Conservation (phyloP, 805 yeast genomes). For the Yarrowia deformans region DNA sequence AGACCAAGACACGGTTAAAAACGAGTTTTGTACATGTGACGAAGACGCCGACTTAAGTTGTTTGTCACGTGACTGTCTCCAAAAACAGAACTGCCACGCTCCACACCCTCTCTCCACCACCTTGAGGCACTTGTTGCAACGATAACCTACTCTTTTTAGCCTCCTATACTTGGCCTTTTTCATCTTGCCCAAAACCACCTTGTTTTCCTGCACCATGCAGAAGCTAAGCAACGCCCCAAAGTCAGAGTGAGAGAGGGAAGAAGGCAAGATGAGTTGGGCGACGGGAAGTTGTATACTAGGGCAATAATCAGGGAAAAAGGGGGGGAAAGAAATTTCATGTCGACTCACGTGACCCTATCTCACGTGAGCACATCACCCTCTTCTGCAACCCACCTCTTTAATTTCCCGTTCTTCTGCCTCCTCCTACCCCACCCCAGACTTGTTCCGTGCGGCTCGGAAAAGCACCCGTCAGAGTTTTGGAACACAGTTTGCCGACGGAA, state of each 20-base stretch:
- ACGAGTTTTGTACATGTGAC: neutral
- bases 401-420: neutral
- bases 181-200: conserved; percentile 17
- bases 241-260: neutral
- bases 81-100: no score
- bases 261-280: neutral
- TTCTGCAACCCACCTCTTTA: neutral
- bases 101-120: neutral
- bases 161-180: conserved; percentile 19
- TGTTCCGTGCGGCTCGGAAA: conserved; percentile 23
- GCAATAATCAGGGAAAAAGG: no score
- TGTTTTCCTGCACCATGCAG: conserved; percentile 34
- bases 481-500: conserved; percentile 35
- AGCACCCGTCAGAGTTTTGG: conserved; percentile 1
- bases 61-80: neutral
- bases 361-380: neutral
- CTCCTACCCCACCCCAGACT: conserved; percentile 11
- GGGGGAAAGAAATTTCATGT: no score
- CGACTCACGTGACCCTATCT: no score
- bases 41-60: no score
- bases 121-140: conserved; percentile 18
- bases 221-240: conserved; percentile 32
- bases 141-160: conserved; percentile 9
- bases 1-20: no score
- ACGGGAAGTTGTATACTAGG: no score